Evolutionary conservation across 306 rosid species (phyloP), one percentile per base, ranked within the genome.

Genomic region (Casuarina equisetifolia): DNA sequence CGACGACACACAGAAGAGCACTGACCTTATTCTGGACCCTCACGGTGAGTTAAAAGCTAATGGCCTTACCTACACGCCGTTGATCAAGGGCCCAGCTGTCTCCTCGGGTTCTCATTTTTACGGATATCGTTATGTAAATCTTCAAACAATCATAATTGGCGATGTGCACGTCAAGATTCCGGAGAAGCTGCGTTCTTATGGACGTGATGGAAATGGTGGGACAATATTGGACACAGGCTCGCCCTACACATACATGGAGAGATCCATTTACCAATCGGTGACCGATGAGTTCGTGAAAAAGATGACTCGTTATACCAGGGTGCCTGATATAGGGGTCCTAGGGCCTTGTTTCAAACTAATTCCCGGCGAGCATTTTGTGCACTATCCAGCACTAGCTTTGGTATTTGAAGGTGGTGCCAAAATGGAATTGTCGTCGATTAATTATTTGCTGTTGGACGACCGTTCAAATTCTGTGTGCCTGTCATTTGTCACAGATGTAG

Each of bases 291-390:
- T 70, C 57, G 75, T 54, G 55, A 46, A 38, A 1, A 39, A 69
- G 43, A 46, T 78, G 76, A 55, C 17, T 38, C 15, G 44, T 45
- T 52, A 19, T 45, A n/a, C 48, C 20, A 69, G 46, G n/a, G 81
- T 46, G 5, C 11, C 10, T n/a, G 52, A 70, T 2, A 36, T 57
- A 0, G 76, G 64, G 6, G 69, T 70, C 70, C 11, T 58, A 15
- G 70, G 76, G 16, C 62, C 76, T 2, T 78, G 81, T 46, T 78
- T 77, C 67, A 3, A 61, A 32, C 67, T 61, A 10, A 49, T 45
- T 10, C 38, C 16, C 46, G 39, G 8, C 5, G 50, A 50, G 43
- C 39, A 49, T 35, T 8, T 9, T 32, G 3, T 32, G 44, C 2
- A 9, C 4, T 8, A 59, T 6, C 79, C 63, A 35, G 3, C 9